Evolutionary conservation across 2,329 filamentous ascomycete genomes (phyloP).

Genomic region (Penicillium frequentans): DNA sequence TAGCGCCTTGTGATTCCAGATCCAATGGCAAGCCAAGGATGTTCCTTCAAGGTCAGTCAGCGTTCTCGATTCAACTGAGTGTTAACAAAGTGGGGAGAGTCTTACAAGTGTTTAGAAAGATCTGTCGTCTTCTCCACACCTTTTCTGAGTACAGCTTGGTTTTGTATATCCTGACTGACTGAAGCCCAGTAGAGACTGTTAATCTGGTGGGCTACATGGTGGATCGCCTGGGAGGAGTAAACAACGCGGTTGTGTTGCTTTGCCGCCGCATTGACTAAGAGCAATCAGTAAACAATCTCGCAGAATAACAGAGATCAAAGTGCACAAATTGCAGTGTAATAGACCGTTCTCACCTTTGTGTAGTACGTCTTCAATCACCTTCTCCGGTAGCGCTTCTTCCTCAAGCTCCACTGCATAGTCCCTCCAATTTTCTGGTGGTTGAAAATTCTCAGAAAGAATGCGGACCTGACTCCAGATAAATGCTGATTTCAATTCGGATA

Average conservation of each 20-base stretch:
- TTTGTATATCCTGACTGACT: conserved; percentile 38
- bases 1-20: conserved; percentile 31
- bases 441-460: conserved; percentile 50
- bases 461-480: conserved; percentile 55
- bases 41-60: conserved; percentile 29
- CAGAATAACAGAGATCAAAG: neutral
- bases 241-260: conserved; percentile 55
- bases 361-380: conserved; percentile 51
- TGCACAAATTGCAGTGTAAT: neutral
- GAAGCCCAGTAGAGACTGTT: conserved; percentile 56
- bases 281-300: neutral
- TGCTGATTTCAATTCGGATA: conserved; percentile 52
- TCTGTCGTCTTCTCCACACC: conserved; percentile 41
- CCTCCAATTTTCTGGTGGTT: conserved; percentile 49
- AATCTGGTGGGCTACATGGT: conserved; percentile 58
- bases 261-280: conserved; percentile 52
- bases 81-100: neutral
- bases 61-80: neutral
- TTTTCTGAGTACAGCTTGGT: conserved; percentile 21
- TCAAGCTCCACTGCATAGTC: conserved; percentile 42
- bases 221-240: conserved; percentile 55
- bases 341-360: conserved; percentile 45
- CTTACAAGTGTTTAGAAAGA: conserved; percentile 40
- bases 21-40: conserved; percentile 41
- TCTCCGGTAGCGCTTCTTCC: conserved; percentile 49